These are phyloP conservation scores for Blastobotrys attinorum DNA, from an alignment of 805 yeast species.

Conservation along the genomic window DNA sequence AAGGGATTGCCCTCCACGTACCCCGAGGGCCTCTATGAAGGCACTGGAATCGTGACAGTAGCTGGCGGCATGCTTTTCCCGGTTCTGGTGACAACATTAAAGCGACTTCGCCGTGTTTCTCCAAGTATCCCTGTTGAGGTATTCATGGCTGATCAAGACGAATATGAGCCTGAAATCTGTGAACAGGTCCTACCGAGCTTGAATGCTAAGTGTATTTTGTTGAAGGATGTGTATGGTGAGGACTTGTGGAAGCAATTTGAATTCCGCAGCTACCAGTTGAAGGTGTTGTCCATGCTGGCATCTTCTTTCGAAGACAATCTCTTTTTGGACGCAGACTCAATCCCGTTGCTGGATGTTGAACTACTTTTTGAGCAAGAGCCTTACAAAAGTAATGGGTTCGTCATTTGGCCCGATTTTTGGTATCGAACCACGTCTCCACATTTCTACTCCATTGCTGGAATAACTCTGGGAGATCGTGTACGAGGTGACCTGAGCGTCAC, in stretches of 20 bases:
- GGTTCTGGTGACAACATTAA: slow-evolving; percentile 57
- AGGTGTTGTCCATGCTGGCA: slow-evolving; percentile 60
- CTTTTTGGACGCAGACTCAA: slow-evolving; percentile 68
- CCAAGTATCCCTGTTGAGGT: slow-evolving; percentile 74
- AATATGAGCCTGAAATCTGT: slow-evolving; percentile 68
- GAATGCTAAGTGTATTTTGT: slow-evolving; percentile 59
- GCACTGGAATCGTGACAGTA: slow-evolving; percentile 56
- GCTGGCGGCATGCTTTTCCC: slow-evolving; percentile 79
- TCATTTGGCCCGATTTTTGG: slow-evolving; percentile 88
- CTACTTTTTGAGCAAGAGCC: slow-evolving; percentile 50
- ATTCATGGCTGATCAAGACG: slow-evolving; percentile 60
- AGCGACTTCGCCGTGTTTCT: slow-evolving; percentile 57
- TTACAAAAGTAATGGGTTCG: slow-evolving; percentile 42
- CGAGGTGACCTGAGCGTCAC: slow-evolving; percentile 32
- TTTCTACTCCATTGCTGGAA: slow-evolving; percentile 61
- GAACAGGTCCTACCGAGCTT: slow-evolving; percentile 50
- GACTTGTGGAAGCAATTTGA: slow-evolving; percentile 40
- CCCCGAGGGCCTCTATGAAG: slow-evolving; percentile 22
- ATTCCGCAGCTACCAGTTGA: slow-evolving; percentile 60
- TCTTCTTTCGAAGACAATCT: slow-evolving; percentile 68
- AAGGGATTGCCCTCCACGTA: slow-evolving; percentile 34
- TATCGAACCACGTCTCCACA: slow-evolving; percentile 70
- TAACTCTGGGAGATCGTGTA: slow-evolving; percentile 36
- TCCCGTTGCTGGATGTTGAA: slow-evolving; percentile 61
- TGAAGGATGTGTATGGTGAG: slow-evolving; percentile 54